These are phyloP conservation scores for Myriangium duriaei DNA, from an alignment of 2,329 filamentous ascomycete genomes.

Conservation along the genomic window DNA sequence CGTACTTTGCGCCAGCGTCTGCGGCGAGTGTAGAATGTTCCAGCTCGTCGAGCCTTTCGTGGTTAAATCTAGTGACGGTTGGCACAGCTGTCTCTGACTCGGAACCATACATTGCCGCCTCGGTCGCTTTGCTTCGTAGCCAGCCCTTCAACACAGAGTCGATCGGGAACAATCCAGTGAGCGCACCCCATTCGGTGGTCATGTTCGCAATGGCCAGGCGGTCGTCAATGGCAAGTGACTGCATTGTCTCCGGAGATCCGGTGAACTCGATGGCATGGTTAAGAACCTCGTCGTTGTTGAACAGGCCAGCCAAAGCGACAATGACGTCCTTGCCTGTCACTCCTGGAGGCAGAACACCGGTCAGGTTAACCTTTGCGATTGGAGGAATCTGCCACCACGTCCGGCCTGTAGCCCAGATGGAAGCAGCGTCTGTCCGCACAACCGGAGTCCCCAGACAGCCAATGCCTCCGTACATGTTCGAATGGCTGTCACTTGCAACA, in stretches of 20 bases:
- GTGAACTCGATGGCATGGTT: conserved; percentile 87
- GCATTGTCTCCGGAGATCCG: conserved; percentile 65
- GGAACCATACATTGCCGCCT: conserved; percentile 47
- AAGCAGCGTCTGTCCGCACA: conserved; percentile 76
- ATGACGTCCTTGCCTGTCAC: conserved; percentile 94
- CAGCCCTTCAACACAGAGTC: conserved; percentile 60
- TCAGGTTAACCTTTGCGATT: conserved; percentile 67
- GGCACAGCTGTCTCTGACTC: conserved; percentile 26
- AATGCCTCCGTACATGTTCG: conserved; percentile 73
- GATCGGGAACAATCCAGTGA: conserved; percentile 68
- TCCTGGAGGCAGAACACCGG: conserved; percentile 59
- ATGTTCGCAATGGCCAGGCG: conserved; percentile 68
- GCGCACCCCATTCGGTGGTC: conserved; percentile 69
- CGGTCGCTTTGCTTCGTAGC: conserved; percentile 65
- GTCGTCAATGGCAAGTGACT: conserved; percentile 58
- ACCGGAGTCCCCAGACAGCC: conserved; percentile 66
- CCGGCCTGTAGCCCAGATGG: conserved; percentile 68
- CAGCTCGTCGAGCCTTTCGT: conserved; percentile 60
- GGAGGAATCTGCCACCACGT: conserved; percentile 89
- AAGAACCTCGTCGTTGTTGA: conserved; percentile 76
- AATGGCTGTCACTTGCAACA: conserved; percentile 68
- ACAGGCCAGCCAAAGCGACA: conserved; percentile 72
- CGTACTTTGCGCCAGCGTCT: conserved; percentile 67
- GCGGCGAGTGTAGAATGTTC: conserved; percentile 53
- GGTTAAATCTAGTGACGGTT: conserved; percentile 51